Base-by-base conservation (phyloP, 2,329 filamentous ascomycete species). In the Aspergillus candidus region DNA sequence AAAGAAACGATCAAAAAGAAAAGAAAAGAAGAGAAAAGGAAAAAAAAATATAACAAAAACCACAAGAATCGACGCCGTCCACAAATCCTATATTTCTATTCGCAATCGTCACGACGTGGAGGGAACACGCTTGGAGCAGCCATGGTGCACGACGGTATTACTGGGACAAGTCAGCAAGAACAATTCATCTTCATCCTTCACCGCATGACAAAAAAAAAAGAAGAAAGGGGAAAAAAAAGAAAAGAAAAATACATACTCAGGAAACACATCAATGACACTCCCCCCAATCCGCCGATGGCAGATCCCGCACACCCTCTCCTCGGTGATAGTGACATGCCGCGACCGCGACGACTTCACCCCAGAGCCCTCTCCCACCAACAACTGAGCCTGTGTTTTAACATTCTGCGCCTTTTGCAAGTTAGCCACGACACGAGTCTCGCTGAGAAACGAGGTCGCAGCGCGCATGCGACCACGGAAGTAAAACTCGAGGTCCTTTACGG, bases 401-500 rank as follows among this genome's bases (percentile, higher is more conserved):
- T 88, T 82, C 60, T 90, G 82, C 30, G 88, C 84, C 59, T 85
- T 87, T 35, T 88, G 77, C 53, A 98, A 70, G 1, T 82, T 82
- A 2, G 84, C 80, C 2, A 89, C 79, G 22, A 98, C 82, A 22
- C 86, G 80, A 29, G 84, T 81, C 65, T 93, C 84, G 55, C 90
- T 91, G 47, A 93, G 77, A 1, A 86, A 76, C 17, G 83, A 86
- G 57, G 89, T 96, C 41, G 88, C 88, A 10, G 84, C 82, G 14
- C 93, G 83, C 57, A 97, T 95, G 15, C 91, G 83, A 10, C 90
- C 89, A 32, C 83, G 81, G 74, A 98, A 97, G 68, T 98, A 98
- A 11, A 84, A 84, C 58, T 90, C 86, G 0, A 98, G 78, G 45
- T 93, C 80, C 32, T 77, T 73, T 6, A 97, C 80, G 0, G 88